Evolutionary conservation across 257 asterid species (phyloP).

Genomic region (Rauvolfia tetraphylla): DNA sequence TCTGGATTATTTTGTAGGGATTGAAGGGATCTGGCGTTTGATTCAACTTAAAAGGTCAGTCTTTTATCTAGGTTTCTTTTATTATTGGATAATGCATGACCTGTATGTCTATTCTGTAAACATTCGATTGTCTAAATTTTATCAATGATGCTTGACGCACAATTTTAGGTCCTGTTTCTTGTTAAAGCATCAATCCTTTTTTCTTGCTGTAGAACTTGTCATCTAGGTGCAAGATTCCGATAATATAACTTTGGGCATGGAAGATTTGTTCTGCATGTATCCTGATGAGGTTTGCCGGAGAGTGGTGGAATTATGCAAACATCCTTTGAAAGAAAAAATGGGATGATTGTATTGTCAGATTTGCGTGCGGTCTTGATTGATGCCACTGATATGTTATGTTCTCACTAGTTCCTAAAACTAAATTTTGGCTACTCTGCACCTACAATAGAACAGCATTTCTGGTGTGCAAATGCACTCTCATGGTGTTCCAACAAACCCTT

Average conservation of each 20-base stretch:
- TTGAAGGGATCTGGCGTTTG: slow-evolving; percentile 14
- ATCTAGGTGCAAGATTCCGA: not conserved
- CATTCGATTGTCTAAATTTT: not conserved
- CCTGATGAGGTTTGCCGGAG: not conserved
- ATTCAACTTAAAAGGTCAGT: slow-evolving; percentile 16
- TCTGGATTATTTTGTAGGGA: not conserved
- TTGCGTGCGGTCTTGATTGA: slow-evolving; percentile 4
- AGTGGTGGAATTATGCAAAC: not conserved
- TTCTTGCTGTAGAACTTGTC: no score
- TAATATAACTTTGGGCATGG: not conserved
- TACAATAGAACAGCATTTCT: slow-evolving; percentile 6
- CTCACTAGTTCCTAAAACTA: not conserved
- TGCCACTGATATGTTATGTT: not conserved
- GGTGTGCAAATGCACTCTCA: not conserved
- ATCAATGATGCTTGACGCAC: not conserved
- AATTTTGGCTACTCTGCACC: slow-evolving; percentile 15
- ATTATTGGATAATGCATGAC: not conserved
- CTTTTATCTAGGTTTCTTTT: not conserved
- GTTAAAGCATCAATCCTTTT: not conserved
- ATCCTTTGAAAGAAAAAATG: not conserved
- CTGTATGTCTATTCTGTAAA: not conserved
- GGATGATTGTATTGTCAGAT: not conserved
- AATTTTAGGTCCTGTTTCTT: not conserved
- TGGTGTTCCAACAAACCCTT: not conserved
- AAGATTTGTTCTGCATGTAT: not conserved